A percentile compares a stretch with the other conserved stretches of the same genome.
Evolutionary conservation across 2,329 filamentous ascomycete genomes (phyloP).

Genomic region (Neonectria sp.): DNA sequence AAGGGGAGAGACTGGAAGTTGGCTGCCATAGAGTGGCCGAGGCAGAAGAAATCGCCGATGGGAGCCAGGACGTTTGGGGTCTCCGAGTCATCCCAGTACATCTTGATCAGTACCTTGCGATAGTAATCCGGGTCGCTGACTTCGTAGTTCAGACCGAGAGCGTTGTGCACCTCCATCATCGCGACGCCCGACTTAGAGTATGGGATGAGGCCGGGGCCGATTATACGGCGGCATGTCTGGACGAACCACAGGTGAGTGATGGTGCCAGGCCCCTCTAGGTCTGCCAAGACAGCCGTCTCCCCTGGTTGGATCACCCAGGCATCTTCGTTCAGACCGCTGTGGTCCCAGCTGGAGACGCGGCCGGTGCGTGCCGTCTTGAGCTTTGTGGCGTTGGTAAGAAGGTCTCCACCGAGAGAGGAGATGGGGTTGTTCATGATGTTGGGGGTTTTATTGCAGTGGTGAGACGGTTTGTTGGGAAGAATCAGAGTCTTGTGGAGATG

Average conservation of each 20-base stretch:
- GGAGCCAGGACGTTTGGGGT: conserved; percentile 51
- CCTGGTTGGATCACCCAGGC: conserved; percentile 51
- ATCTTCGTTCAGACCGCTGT: conserved; percentile 51
- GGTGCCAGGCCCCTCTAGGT: conserved; percentile 51
- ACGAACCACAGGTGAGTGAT: conserved; percentile 53
- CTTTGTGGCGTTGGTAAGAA: conserved; percentile 37
- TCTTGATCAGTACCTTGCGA: conserved; percentile 53
- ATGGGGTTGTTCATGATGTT: conserved; percentile 10
- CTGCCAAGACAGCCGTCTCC: conserved; percentile 48
- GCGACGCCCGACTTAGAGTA: conserved; percentile 53
- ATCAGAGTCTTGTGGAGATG: conserved; percentile 5
- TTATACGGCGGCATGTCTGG: conserved; percentile 52
- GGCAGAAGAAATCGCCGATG: conserved; percentile 52
- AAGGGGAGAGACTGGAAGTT: conserved; percentile 54
- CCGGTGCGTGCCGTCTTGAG: conserved; percentile 45
- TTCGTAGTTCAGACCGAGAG: conserved; percentile 51
- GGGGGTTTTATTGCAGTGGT: conserved; percentile 9
- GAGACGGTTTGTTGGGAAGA: background rate
- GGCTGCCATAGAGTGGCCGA: conserved; percentile 51
- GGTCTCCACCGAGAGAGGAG: conserved; percentile 29
- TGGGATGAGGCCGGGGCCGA: conserved; percentile 52
- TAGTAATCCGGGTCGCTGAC: conserved; percentile 54
- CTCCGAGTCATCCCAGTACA: conserved; percentile 54
- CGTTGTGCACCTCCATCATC: conserved; percentile 54
- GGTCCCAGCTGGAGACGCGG: conserved; percentile 51